Evolutionary conservation across 1,284 basidiomycete genomes (phyloP).

Genomic region (Pseudozyma sp.): DNA sequence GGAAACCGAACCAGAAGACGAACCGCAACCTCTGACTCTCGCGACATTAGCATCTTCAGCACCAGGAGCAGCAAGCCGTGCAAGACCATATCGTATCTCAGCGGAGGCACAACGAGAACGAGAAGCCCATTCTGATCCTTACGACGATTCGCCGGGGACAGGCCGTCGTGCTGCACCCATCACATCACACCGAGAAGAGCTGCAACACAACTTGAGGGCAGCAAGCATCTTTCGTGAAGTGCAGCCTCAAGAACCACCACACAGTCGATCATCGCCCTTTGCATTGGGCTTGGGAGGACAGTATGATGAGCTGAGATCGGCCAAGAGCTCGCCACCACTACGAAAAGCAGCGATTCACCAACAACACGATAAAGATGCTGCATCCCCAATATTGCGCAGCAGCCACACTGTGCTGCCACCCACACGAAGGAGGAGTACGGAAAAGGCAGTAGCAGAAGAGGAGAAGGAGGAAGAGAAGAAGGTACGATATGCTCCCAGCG

Average conservation of each 20-base stretch:
- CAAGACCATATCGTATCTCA: conserved; percentile 25
- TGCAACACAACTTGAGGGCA: conserved; percentile 26
- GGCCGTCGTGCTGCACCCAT: conserved; percentile 34
- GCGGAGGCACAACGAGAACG: conserved; percentile 24
- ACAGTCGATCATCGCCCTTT: conserved; percentile 38
- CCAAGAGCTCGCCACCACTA: conserved; percentile 37
- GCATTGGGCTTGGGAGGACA: conserved; percentile 9
- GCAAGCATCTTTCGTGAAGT: conserved; percentile 33
- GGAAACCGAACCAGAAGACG: conserved; percentile 27
- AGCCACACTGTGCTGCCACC: conserved; percentile 10
- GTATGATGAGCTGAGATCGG: conserved; percentile 33
- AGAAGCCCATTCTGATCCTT: conserved; percentile 31
- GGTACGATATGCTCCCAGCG: conserved; percentile 29
- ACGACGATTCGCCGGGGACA: conserved; percentile 50
- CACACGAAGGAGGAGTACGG: conserved; percentile 25
- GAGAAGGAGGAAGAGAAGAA: conserved; percentile 43
- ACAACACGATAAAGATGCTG: neutral
- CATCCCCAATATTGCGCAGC: conserved; percentile 22
- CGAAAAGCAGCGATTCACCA: conserved; percentile 14
- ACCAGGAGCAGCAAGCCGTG: too few relatives aligned
- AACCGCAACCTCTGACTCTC: conserved; percentile 3
- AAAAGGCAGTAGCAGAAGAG: conserved; percentile 33
- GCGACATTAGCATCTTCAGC: neutral
- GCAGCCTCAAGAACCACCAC: conserved; percentile 19
- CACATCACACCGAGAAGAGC: conserved; percentile 33